These are phyloP conservation scores for Neofusicoccum umdonicola DNA, from an alignment of 2,329 filamentous ascomycete genomes.

Conservation along the genomic window DNA sequence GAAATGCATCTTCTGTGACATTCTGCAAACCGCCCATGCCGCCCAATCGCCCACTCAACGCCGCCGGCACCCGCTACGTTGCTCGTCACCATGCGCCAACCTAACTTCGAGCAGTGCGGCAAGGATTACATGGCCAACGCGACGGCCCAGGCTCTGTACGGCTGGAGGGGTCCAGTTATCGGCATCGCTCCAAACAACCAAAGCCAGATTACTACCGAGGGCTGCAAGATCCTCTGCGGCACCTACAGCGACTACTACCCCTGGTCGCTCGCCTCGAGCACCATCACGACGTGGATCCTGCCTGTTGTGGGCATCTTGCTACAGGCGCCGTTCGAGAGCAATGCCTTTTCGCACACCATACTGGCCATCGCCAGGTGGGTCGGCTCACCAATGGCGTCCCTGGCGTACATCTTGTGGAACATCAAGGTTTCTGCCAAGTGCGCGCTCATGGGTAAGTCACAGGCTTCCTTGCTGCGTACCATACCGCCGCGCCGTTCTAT, in stretches of 20 bases:
- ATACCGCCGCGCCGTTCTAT: background rate
- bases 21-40: background rate
- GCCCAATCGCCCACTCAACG: background rate
- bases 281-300: conserved; percentile 43
- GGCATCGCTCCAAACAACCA: conserved; percentile 21
- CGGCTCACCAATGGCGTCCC: conserved; percentile 37
- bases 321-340: conserved; percentile 44
- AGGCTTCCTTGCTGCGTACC: background rate
- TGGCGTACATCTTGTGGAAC: conserved; percentile 41
- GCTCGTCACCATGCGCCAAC: background rate
- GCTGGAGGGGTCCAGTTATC: conserved; percentile 19
- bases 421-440: conserved; percentile 41
- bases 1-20: background rate
- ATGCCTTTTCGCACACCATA: conserved; percentile 35
- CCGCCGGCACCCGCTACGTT: background rate
- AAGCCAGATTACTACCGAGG: conserved; percentile 33
- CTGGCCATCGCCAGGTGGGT: conserved; percentile 38
- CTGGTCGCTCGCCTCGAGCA: conserved; percentile 31
- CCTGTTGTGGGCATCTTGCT: conserved; percentile 39
- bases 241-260: conserved; percentile 30
- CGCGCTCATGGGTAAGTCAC: conserved; percentile 31
- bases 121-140: background rate
- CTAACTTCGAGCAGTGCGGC: background rate
- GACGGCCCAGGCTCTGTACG: background rate
- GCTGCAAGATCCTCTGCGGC: conserved; percentile 37